These are phyloP conservation scores for Botrytis paeoniae DNA, from an alignment of 2,329 filamentous ascomycete species.

Conservation along the genomic window DNA sequence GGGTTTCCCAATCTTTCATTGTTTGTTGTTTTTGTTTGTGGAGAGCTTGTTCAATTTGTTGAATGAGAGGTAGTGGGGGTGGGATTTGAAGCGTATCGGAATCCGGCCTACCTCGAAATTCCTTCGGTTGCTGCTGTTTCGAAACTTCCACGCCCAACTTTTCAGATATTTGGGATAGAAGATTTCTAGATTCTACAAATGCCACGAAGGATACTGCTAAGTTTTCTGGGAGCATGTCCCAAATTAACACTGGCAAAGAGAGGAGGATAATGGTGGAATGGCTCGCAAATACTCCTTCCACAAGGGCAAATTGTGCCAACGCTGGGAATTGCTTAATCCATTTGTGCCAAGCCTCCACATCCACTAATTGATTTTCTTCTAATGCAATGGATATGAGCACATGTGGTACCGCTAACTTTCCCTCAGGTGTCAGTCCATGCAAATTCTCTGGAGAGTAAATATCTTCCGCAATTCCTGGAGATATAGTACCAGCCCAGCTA, in stretches of 20 bases:
- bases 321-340: slow-evolving; percentile 56
- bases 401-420: slow-evolving; percentile 43
- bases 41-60: slow-evolving; percentile 19
- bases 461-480: slow-evolving; percentile 5
- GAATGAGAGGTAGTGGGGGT: slow-evolving; percentile 15
- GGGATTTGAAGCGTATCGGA: slow-evolving; percentile 19
- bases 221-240: slow-evolving; percentile 58
- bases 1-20: slow-evolving; percentile 17
- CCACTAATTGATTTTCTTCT: slow-evolving; percentile 54
- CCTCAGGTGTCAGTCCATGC: slow-evolving; percentile 10
- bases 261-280: slow-evolving; percentile 57
- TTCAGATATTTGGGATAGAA: slow-evolving; percentile 15
- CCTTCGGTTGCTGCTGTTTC: slow-evolving; percentile 3
- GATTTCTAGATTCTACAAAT: slow-evolving; percentile 50
- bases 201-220: slow-evolving; percentile 56
- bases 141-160: slow-evolving; percentile 6
- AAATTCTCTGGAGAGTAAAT: slow-evolving; percentile 17
- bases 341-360: slow-evolving; percentile 57
- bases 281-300: slow-evolving; percentile 60
- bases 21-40: slow-evolving; percentile 19
- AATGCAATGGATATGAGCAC: slow-evolving; percentile 60
- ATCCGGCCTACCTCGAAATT: slow-evolving; percentile 11
- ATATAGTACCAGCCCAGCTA: slow-evolving; percentile 13
- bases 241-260: slow-evolving; percentile 57
- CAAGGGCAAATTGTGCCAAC: slow-evolving; percentile 57